A percentile compares a stretch with the other conserved stretches of the same genome.
Evolutionary conservation across 148 eudicot species (phyloP).

Genomic region (Tetragonia tetragonoides): DNA sequence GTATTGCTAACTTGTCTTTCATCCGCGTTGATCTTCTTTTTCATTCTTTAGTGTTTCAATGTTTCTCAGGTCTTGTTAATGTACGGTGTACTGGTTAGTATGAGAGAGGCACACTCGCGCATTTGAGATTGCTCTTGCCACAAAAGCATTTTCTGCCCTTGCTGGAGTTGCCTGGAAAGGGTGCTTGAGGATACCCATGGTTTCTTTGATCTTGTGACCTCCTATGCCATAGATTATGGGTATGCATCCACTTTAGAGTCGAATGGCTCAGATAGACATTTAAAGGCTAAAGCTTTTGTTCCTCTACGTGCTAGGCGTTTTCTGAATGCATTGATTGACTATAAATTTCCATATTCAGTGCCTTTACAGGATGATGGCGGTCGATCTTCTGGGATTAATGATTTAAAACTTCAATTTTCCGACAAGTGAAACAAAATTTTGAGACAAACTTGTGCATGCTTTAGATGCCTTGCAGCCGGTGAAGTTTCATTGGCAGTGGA

Average conservation of each 20-base stretch:
- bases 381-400: conserved; percentile 42
- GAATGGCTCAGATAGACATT: conserved; percentile 58
- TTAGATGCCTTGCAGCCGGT: conserved; percentile 90
- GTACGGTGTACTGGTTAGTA: too few species aligned
- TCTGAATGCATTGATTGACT: conserved; percentile 80
- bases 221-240: conserved; percentile 75
- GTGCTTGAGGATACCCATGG: conserved; percentile 46
- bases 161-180: too few species aligned
- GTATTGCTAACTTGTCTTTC: too few species aligned
- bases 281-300: conserved; percentile 65
- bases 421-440: conserved; percentile 65
- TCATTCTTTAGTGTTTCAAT: too few species aligned
- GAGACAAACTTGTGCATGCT: conserved; percentile 66
- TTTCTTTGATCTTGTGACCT: conserved; percentile 64
- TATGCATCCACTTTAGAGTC: conserved; percentile 73
- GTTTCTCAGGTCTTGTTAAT: too few species aligned
- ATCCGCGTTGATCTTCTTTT: too few species aligned
- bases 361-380: conserved; percentile 42
- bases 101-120: too few species aligned
- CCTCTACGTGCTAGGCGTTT: conserved; percentile 89
- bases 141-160: too few species aligned
- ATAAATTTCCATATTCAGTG: conserved; percentile 57
- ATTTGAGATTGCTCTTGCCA: too few species aligned
- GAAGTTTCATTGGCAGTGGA: conserved; percentile 99
- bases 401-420: conserved; percentile 37